Percentiles rank a stretch among this genome's conserved stretches.
These are phyloP conservation scores for Noccaea caerulescens DNA, from an alignment of 345 rosid genomes.

Conservation along the genomic window DNA sequence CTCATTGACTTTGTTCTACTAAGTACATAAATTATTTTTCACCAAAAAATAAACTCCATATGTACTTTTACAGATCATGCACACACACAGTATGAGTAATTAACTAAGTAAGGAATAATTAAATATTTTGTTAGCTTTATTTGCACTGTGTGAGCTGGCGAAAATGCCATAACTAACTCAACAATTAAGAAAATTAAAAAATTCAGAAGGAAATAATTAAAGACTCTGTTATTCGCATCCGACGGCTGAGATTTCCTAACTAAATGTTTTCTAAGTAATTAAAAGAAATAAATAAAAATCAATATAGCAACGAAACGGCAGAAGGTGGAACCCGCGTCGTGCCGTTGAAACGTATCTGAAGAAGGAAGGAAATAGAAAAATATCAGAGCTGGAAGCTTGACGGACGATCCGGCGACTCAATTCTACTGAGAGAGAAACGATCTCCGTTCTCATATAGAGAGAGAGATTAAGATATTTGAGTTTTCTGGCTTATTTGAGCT, in stretches of 20 bases:
- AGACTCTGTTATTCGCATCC: conserved; percentile 31
- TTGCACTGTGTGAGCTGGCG: conserved; percentile 43
- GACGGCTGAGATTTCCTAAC: conserved; percentile 37
- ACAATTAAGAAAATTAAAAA: neutral
- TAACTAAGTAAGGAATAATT: conserved; percentile 27
- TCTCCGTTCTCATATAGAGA: neutral
- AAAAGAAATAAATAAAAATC: neutral
- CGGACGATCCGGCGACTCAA: conserved; percentile 42
- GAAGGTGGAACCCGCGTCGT: conserved; percentile 49
- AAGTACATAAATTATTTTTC: neutral
- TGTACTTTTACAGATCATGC: conserved; percentile 20
- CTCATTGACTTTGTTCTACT: conserved; percentile 24
- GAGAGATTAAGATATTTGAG: neutral
- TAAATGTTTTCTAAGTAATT: too few relatives aligned
- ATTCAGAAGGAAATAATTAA: neutral
- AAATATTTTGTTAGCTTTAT: conserved; percentile 28
- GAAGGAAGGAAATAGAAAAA: neutral
- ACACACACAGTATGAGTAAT: conserved; percentile 14
- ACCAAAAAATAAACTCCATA: neutral
- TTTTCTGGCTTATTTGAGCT: conserved; percentile 8
- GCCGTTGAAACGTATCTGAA: conserved; percentile 42
- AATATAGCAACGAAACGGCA: conserved; percentile 41
- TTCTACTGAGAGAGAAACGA: conserved; percentile 17
- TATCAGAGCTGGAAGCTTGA: conserved; percentile 27
- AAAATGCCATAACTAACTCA: conserved; percentile 26